Base-by-base conservation (phyloP, 1,284 basidiomycete species). In the Hemileia vastatrix region DNA sequence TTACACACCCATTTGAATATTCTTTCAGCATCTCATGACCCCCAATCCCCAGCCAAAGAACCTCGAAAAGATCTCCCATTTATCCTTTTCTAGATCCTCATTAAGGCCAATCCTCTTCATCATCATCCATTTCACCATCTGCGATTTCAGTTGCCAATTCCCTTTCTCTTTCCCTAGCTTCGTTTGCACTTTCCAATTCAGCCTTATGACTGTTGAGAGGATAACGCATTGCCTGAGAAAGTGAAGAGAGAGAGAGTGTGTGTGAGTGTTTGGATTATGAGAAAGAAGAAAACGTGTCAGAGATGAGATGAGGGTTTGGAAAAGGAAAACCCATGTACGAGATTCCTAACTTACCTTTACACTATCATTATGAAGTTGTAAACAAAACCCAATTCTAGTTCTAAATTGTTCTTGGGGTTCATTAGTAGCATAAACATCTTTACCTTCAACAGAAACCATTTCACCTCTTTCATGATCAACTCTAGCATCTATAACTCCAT, bases 221-320 rank as follows among this genome's bases (percentile, higher is more conserved):
- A 77, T 93, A 98, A 19, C 94, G 84, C 94, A 97, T 98, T 3
- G 93, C 93, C 78, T n/a, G n/a, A n/a, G n/a, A n/a, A n/a, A n/a
- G n/a, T n/a, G n/a, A n/a, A 2, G 31, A 13, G 11, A 33, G 31
- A 21, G 52, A 21, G 52, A 8, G 50, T n/a, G 23, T 23, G 44
- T 27, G n/a, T 36, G 50, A 24, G 23, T 23, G 23, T 18, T 53
- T 36, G 50, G 18, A n/a, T 27, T 23, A n/a, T 23, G n/a, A 18
- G 24, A 18, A 36, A n/a, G 50, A 23, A 23, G 18, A 24, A n/a
- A n/a, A 27, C 44, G n/a, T 36, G 50, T 18, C 31, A 36, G 19
- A 8, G 18, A 6, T 21, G 4, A n/a, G 21, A 50, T n/a, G 11
- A 19, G 18, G 11, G n/a, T 9, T 23, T 9, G 27, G 27, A 18